Conservation (phyloP, 805 yeast species). For the Zygotorulaspora danielsina region DNA sequence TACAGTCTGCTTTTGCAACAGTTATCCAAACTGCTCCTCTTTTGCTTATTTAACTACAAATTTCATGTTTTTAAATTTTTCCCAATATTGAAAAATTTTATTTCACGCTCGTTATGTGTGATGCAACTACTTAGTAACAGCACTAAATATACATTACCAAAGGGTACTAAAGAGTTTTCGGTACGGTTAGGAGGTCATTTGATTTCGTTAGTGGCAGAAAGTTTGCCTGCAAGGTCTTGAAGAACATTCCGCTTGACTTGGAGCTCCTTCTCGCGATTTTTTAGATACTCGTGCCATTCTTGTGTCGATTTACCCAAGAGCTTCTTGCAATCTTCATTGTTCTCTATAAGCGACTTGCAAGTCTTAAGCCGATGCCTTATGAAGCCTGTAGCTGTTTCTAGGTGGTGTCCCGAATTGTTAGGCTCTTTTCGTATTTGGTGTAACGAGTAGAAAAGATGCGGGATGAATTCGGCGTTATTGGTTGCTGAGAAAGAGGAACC, state of each 20-base stretch:
- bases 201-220: background rate
- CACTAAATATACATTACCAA: background rate
- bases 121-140: background rate
- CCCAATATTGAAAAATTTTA: constrained; percentile 2
- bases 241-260: constrained; percentile 21
- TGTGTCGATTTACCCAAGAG: constrained; percentile 27
- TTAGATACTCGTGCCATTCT: constrained; percentile 30
- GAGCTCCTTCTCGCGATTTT: constrained; percentile 25
- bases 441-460: constrained; percentile 32
- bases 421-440: constrained; percentile 34
- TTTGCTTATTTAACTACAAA: background rate
- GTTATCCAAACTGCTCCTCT: background rate
- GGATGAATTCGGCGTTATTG: constrained; percentile 29
- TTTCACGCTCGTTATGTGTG: background rate
- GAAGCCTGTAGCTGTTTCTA: constrained; percentile 32
- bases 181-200: background rate
- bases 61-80: background rate
- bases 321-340: constrained; percentile 29
- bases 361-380: constrained; percentile 32
- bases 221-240: constrained; percentile 8
- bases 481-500: constrained; percentile 9
- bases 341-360: constrained; percentile 27
- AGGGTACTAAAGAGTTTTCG: background rate
- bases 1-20: background rate
- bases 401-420: constrained; percentile 29